phyloP scores from a whole-genome alignment of 768 basidiomycete genomes.

The Pulveroboletus sp. region DNA sequence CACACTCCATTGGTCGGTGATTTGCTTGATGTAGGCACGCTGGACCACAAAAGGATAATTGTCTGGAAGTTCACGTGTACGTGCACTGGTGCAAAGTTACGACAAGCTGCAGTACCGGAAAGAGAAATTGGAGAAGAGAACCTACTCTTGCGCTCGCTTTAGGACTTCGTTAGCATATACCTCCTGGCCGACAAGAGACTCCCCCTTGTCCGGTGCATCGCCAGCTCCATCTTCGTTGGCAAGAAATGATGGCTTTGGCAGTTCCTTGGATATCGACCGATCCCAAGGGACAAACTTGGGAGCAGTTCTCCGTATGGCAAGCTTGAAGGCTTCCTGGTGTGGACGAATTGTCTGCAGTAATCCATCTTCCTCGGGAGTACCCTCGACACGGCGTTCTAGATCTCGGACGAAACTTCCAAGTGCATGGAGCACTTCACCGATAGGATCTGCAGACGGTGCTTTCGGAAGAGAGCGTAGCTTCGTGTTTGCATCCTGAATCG shows the following conservation, averaged over 20 bases:
- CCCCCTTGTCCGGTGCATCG: not conserved
- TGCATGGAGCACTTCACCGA: constrained; percentile 49
- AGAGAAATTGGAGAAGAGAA: not conserved
- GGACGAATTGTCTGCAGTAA: constrained; percentile 54
- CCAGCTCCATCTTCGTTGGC: constrained; percentile 35
- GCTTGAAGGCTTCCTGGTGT: constrained; percentile 43
- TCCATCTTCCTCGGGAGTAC: constrained; percentile 47
- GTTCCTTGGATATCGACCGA: constrained; percentile 2
- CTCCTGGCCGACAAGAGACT: not conserved
- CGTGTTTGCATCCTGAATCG: constrained; percentile 38
- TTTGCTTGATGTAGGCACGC: constrained; percentile 40
- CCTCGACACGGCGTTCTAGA: constrained; percentile 44
- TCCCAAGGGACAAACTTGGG: constrained; percentile 56
- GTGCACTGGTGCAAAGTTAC: constrained; percentile 40
- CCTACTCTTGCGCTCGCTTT: constrained; percentile 43
- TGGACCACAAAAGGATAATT: constrained; percentile 63
- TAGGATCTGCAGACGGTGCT: constrained; percentile 51
- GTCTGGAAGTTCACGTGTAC: constrained; percentile 66
- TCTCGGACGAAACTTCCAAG: constrained; percentile 45
- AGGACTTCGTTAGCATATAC: constrained; percentile 55
- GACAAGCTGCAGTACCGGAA: not conserved
- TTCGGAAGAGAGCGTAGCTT: constrained; percentile 37
- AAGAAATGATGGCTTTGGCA: constrained; percentile 30
- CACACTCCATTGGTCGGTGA: constrained; percentile 43
- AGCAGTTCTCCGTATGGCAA: constrained; percentile 45